Evolutionary conservation across 208 protist species (phyloP).

Genomic region (Crithidia expoeki): DNA sequence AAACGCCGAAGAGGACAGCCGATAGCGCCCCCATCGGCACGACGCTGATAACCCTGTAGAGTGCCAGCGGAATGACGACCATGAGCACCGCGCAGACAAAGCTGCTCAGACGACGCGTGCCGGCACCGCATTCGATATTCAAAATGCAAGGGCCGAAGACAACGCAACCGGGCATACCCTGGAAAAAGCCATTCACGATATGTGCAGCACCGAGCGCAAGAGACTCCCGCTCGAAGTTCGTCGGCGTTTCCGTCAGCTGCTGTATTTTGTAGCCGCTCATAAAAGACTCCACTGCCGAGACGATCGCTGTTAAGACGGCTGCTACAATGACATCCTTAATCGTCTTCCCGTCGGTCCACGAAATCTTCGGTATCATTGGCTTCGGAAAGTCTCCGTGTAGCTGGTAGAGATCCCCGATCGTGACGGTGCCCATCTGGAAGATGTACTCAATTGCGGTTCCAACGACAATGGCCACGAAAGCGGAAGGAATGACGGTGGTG

Average conservation of each 20-base stretch:
- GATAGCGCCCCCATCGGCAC: slow-evolving; percentile 60
- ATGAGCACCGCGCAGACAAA: slow-evolving; percentile 62
- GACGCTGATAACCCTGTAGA: slow-evolving; percentile 52
- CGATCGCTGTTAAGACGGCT: slow-evolving; percentile 47
- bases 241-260: slow-evolving; percentile 58
- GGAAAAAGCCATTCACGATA: slow-evolving; percentile 66
- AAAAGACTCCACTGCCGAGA: slow-evolving; percentile 57
- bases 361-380: slow-evolving; percentile 45
- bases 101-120: slow-evolving; percentile 46
- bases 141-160: slow-evolving; percentile 58
- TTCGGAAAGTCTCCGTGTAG: slow-evolving; percentile 46
- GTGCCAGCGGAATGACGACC: slow-evolving; percentile 51
- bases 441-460: slow-evolving; percentile 64
- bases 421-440: slow-evolving; percentile 55
- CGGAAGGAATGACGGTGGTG: slow-evolving; percentile 49
- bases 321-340: slow-evolving; percentile 51
- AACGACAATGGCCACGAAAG: slow-evolving; percentile 54
- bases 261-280: slow-evolving; percentile 61
- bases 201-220: slow-evolving; percentile 47
- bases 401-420: slow-evolving; percentile 56
- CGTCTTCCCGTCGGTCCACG: slow-evolving; percentile 32
- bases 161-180: slow-evolving; percentile 56
- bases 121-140: slow-evolving; percentile 57
- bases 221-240: slow-evolving; percentile 62
- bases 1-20: slow-evolving; percentile 54